Base-by-base conservation (phyloP, 768 basidiomycete species). In the Xerocomellus chrysenteron region DNA sequence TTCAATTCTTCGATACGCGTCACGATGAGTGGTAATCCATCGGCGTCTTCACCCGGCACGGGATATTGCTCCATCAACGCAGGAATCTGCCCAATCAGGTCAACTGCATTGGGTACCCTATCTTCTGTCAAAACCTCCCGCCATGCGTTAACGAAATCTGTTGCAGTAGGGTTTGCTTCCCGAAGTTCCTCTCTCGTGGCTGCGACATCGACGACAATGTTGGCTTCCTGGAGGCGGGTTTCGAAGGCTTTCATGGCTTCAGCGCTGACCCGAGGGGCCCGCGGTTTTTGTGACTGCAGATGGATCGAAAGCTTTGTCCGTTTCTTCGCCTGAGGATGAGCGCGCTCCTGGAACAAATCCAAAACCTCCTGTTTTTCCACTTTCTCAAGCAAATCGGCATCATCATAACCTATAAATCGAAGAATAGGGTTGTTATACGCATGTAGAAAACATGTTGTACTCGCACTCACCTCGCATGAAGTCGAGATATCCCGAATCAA, bases 261-360 rank as follows among this genome's bases (percentile, higher is more conserved):
- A 2, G 75, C 66, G 65, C 89, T 90, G 68, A 94, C 80, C 59
- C 79, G 84, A 65, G 78, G 80, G 4, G 76, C 75, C 9, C 72
- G 80, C 17, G 82, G 80, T 69, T 82, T 88, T 65, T 85, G 86
- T 12, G 92, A 92, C 44, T 78, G 76, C 73, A 91, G 77, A 60
- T 95, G 96, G 46, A 92, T 78, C 1, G 94, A 93, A 50, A 94
- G 75, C 73, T 98, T 98, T 14, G 88, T 78, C 39, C 95, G 86
- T 3, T 76, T 80, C 30, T 75, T 59, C 0, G 91, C 90, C 0
- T 78, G 81, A 5, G 87, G 88, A 66, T 92, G 86, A 49, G 92
- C 83, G 52, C 81, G 80, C 16, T 77, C 74, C 41, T 80, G 73
- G 80, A 93, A 94, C 47, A 97, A 74, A 10, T 78, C 66, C 26